Conservation (phyloP, 2,329 filamentous ascomycete species). For the Fusarium sp. region DNA sequence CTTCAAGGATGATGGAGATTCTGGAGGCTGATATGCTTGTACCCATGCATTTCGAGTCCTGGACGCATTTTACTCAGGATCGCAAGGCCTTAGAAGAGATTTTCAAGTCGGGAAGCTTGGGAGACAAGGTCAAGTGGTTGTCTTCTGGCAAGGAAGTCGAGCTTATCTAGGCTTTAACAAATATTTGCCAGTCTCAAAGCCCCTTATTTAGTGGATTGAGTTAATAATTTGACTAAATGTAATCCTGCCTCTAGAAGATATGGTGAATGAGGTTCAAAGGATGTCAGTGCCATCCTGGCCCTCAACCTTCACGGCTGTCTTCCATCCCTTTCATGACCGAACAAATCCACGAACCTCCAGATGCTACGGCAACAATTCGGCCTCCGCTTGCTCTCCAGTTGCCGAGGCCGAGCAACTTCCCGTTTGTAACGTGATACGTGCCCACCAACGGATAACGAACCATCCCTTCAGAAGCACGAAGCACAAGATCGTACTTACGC, state of each 20-base stretch:
- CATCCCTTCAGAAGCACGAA: slow-evolving; percentile 44
- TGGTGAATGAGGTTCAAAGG: no score
- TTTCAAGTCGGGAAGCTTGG: fast-evolving
- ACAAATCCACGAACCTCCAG: slow-evolving; percentile 52
- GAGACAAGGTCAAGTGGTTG: not conserved
- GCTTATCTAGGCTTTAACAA: not conserved
- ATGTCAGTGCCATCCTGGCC: no score
- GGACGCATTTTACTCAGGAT: not conserved
- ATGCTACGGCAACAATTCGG: slow-evolving; percentile 50
- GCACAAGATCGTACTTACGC: slow-evolving; percentile 50
- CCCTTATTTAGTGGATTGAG: no score
- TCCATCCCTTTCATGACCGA: slow-evolving; percentile 38
- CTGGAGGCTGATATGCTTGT: not conserved
- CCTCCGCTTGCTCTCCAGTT: slow-evolving; percentile 49
- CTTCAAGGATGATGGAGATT: not conserved
- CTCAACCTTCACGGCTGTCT: not conserved
- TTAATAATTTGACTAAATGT: no score
- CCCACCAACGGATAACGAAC: slow-evolving; percentile 50
- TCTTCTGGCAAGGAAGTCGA: not conserved
- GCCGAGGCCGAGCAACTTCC: slow-evolving; percentile 48
- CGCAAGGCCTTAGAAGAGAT: fast-evolving
- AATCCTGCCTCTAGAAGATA: no score
- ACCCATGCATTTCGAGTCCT: not conserved
- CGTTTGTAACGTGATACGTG: slow-evolving; percentile 50
- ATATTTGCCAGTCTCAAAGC: no score